Evolutionary conservation across 768 basidiomycete genomes (phyloP), one percentile per base, ranked within the genome.

Genomic region (Panaeolus cyanescens): DNA sequence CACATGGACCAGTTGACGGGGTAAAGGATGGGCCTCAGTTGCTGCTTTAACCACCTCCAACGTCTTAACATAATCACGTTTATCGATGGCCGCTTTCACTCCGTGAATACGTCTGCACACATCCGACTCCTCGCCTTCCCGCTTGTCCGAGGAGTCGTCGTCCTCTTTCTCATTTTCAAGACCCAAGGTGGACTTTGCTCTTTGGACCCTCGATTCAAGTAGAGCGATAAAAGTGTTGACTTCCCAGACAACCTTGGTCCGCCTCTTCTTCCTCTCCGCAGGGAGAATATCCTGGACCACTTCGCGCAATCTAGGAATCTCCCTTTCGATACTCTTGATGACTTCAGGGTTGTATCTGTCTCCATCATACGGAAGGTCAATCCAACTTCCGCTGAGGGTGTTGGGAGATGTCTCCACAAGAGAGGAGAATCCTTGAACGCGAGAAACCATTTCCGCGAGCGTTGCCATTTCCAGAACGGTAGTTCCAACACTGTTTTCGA

Each of bases 401-500:
- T 34, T n/a, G 15, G 62, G 59, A 20, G 17, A 32, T 19, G 53
- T 10, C 7, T 3, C 1, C 5, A 1, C 34, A 56, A 32, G 34
- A 19, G 53, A 36, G 3, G 54, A 57, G 42, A 60, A 64, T 0
- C 36, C 28, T 5, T 19, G 10, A 17, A 75, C 65, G 4, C 70
- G 66, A 13, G 62, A n/a, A 15, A 70, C 60, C 8, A 75, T 64
- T 42, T 76, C 71, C 39, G 69, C 64, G 0, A 78, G 69, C 1
- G 54, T 60, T 1, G 71, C 71, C 42, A 79, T 75, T 57, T 83
- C 83, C 7, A 78, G 58, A 0, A 78, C 71, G 1, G 78, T 79
- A 55, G 79, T 73, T 4, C 82, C 83, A n/a, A 83, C 79, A 19
- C 77, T 78, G 62, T 88, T 81, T 67, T 89, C 87, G 32, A 77